Conservation (phyloP, 139 green algal genomes). For the Chara braunii region DNA sequence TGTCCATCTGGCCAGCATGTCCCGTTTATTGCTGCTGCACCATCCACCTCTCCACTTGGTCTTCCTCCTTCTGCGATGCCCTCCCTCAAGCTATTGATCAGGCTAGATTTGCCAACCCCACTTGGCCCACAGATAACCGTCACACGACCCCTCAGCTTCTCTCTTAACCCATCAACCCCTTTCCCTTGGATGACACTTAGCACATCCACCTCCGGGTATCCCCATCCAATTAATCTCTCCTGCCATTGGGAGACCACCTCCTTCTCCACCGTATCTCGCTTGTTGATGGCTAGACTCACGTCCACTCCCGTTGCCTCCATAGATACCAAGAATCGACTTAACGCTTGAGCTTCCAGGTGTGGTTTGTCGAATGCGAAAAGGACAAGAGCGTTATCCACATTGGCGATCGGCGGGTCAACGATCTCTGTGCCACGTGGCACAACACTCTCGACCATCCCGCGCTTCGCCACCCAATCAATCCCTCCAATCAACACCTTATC, state of each 20-base stretch:
- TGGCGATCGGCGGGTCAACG: slow-evolving; percentile 75
- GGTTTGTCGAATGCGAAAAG: slow-evolving; percentile 75
- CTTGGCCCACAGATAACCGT: slow-evolving; percentile 82
- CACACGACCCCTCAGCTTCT: slow-evolving; percentile 46
- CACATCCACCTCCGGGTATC: no score
- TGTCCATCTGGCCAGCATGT: not conserved
- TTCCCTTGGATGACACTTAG: no score
- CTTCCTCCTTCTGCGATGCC: slow-evolving; percentile 3
- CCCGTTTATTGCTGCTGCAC: not conserved
- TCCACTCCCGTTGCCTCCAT: slow-evolving; percentile 66
- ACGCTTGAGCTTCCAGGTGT: slow-evolving; percentile 44
- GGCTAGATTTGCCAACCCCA: slow-evolving; percentile 81
- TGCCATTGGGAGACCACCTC: slow-evolving; percentile 31
- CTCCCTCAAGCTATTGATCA: slow-evolving; percentile 74
- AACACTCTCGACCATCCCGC: slow-evolving; percentile 43
- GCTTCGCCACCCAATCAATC: slow-evolving; percentile 71
- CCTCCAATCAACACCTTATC: slow-evolving; percentile 64
- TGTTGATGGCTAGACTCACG: slow-evolving; percentile 87
- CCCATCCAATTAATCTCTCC: slow-evolving; percentile 53
- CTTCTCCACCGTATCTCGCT: slow-evolving; percentile 67
- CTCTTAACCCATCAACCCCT: slow-evolving; percentile 43
- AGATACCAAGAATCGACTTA: slow-evolving; percentile 79
- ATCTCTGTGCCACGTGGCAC: slow-evolving; percentile 48
- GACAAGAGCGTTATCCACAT: slow-evolving; percentile 83
- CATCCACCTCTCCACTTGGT: not conserved